Evolutionary conservation across 345 rosid genomes (phyloP), one percentile per base, ranked within the genome.

Genomic region (Odontarrhena argentea): DNA sequence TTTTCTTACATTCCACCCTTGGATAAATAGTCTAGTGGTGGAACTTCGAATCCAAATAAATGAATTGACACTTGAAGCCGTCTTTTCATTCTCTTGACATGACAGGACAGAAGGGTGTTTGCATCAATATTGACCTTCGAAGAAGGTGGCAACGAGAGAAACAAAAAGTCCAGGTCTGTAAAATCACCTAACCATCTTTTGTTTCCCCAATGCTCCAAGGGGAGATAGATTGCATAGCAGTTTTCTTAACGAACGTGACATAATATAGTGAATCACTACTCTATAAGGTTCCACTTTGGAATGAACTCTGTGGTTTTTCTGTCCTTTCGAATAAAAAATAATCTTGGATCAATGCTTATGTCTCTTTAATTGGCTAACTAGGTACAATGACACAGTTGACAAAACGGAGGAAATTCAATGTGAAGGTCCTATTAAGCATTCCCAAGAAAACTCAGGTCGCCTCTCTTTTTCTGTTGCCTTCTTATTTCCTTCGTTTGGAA

Each of bases 91-190:
- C 59, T 40, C 40, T 47, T 63, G 28, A 64, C 28, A 36, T 70
- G 42, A 18, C 85, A 86, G 96, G 91, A 91, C 37, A 80, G 78
- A 76, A 78, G 69, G 60, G 78, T 69, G 53, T 77, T 85, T 63
- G 69, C 80, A 44, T 74, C 82, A 3, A 62, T 74, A 56, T 74
- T 80, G 72, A 77, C 75, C 51, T 28, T 37, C 63, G 60, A 79
- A 74, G 82, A 76, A 66, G 79, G 78, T 60, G 60, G 63, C 48
- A 32, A 42, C 30, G 69, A 60, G 34, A 43, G 66, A 35, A 60
- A 72, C 47, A 76, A 75, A 72, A 71, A 74, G 67, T 65, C 68
- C 36, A 55, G 87, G 93, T 85, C 73, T 56, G 76, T 28, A 10
- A 24, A 14, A 24, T 65, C 61, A 44, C 66, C 36, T 50, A 2